A percentile compares a stretch with the other conserved stretches of the same genome.
Conservation (phyloP, 345 rosid genomes). For the Iberis pinnata region DNA sequence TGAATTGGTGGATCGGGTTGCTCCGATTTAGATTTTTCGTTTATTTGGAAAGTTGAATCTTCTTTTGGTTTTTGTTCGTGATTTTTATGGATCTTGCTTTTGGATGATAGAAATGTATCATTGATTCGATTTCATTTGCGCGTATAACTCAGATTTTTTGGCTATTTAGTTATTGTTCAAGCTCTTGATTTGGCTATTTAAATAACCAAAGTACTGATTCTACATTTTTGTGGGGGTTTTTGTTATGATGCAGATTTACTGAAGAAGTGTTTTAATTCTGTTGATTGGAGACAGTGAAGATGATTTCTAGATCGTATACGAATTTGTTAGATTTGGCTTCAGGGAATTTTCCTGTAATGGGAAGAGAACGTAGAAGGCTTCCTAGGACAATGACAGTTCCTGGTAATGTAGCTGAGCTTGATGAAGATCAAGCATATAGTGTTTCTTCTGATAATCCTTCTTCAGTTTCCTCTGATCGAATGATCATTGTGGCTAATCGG, state of each 20-base stretch:
- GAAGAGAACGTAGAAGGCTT: conserved; percentile 32
- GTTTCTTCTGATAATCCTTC: conserved; percentile 35
- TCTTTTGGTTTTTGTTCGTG: conserved; percentile 4
- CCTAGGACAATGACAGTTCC: conserved; percentile 37
- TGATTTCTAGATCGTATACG: conserved; percentile 36
- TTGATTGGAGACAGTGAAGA: conserved; percentile 24
- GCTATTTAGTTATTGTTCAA: conserved; percentile 8
- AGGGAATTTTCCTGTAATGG: conserved; percentile 40
- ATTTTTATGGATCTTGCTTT: conserved; percentile 27
- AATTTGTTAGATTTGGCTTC: conserved; percentile 32
- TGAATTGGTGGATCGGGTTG: conserved; percentile 29
- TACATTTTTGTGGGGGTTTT: background rate
- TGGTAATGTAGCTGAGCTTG: conserved; percentile 33
- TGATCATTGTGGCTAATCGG: conserved; percentile 35
- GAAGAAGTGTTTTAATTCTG: conserved; percentile 1
- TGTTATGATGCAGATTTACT: conserved; percentile 21
- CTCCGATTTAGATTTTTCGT: conserved; percentile 22
- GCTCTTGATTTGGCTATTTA: conserved; percentile 17
- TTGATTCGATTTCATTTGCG: conserved; percentile 11
- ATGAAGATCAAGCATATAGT: conserved; percentile 34
- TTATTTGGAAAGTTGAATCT: conserved; percentile 12
- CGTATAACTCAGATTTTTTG: conserved; percentile 21
- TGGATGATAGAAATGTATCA: conserved; percentile 14
- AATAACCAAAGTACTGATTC: background rate
- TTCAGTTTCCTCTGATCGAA: conserved; percentile 31